phyloP scores from a whole-genome alignment of 306 rosid genomes.

The Glycine tomentella region DNA sequence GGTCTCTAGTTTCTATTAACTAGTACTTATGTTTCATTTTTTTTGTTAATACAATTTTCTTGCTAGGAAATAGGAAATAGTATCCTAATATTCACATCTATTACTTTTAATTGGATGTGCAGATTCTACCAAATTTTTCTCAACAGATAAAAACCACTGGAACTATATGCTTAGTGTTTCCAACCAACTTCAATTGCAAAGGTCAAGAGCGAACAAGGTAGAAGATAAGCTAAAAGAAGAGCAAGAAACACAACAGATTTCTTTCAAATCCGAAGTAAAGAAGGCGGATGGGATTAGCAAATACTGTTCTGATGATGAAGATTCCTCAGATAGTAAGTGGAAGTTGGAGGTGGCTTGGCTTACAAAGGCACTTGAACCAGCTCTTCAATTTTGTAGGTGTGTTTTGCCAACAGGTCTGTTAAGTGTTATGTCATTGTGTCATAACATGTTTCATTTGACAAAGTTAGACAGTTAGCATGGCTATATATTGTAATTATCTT shows the following conservation, averaged over 20 bases:
- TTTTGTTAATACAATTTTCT: slow-evolving; percentile 26
- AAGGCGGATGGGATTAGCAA: too few relatives aligned
- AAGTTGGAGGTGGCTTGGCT: slow-evolving; percentile 87
- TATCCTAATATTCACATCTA: slow-evolving; percentile 22
- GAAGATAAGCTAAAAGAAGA: too few relatives aligned
- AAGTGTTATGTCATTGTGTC: slow-evolving; percentile 46
- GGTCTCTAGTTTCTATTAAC: slow-evolving; percentile 8
- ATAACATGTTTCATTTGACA: slow-evolving; percentile 45
- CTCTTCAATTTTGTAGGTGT: slow-evolving; percentile 87
- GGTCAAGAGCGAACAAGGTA: slow-evolving; percentile 61
- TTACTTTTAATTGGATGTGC: slow-evolving; percentile 27
- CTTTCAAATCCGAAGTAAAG: too few relatives aligned
- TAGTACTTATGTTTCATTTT: slow-evolving; percentile 6
- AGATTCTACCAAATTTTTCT: slow-evolving; percentile 56
- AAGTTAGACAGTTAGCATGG: slow-evolving; percentile 25
- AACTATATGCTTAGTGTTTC: slow-evolving; percentile 54
- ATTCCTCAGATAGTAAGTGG: too few relatives aligned
- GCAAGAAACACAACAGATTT: too few relatives aligned
- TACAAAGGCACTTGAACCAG: slow-evolving; percentile 86
- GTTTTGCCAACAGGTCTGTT: slow-evolving; percentile 89
- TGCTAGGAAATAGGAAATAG: slow-evolving; percentile 15
- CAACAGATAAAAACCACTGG: slow-evolving; percentile 56
- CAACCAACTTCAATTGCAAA: slow-evolving; percentile 60
- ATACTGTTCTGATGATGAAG: too few relatives aligned
- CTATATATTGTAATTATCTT: slow-evolving; percentile 38